Evolutionary conservation across 306 rosid species (phyloP), one percentile per base, ranked within the genome.

Genomic region (Arachis stenosperma): DNA sequence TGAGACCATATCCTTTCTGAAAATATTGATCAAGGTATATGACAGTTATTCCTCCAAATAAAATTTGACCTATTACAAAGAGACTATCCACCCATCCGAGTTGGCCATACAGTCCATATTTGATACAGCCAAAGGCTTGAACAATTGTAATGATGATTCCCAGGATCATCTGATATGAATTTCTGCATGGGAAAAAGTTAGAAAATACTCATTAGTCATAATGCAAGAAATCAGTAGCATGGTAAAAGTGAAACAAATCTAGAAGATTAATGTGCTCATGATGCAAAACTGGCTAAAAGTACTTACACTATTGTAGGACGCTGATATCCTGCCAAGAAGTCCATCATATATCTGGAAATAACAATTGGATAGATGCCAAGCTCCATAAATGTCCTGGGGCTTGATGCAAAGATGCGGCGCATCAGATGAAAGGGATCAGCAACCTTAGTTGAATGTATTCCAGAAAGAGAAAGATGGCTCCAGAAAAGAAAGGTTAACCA

Each of bases 311-410:
- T 40, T 40, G 50, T 64, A 44, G n/a, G 22, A 13, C n/a, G 29
- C 50, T 42, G 46, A 2, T 84, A 87, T 3, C 88, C 88, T 1
- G 83, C 86, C 46, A 89, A 76, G 72, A 89, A 90, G 62, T 89
- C 88, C 90, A 87, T 83, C 50, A 46, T 90, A 57, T 85, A 68
- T 22, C 92, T 88, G 53, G 96, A 87, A 4, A 92, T 89, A 53
- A 89, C 90, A 77, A 87, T 89, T 0, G 90, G 96, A 15, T 88
- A 81, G 77, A 89, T 87, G 37, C 88, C 92, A 48, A 89, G 87
- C 88, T 89, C 96, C 92, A 89, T 90, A 13, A 87, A 92, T n/a
- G 96, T 90, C n/a, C 96, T 92, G 8, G 90, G 89, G 44, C 74
- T 86, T 0, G 92, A 90, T 27, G 96, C 96, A 40, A 87, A 89